A percentile compares a stretch with the other conserved stretches of the same genome.
Conservation (phyloP, 2,329 filamentous ascomycete genomes). For the Neopestalotiopsis sp. region DNA sequence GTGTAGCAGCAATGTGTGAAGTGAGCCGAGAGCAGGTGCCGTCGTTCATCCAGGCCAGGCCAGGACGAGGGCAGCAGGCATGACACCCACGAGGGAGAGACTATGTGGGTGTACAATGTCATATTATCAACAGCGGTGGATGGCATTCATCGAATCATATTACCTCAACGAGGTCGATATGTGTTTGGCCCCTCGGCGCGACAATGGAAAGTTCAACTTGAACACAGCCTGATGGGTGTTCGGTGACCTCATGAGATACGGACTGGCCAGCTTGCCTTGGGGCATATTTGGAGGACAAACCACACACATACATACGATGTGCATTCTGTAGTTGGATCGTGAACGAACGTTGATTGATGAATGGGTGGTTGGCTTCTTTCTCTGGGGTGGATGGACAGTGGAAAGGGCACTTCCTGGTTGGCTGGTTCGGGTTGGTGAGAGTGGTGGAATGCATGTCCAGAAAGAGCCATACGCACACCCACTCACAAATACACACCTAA, state of each 20-base stretch:
- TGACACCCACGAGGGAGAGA: not conserved
- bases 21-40: not conserved
- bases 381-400: not conserved
- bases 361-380: not conserved
- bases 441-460: slow-evolving; percentile 2
- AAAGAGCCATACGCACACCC: slow-evolving; percentile 6
- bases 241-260: not conserved
- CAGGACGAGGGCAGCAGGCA: not conserved
- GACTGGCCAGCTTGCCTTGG: not conserved
- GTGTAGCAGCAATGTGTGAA: not conserved
- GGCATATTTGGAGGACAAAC: not conserved
- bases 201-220: too few relatives aligned
- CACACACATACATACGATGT: not conserved
- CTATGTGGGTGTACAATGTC: not conserved
- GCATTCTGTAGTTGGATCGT: not conserved
- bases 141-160: too few relatives aligned
- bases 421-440: not conserved
- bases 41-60: not conserved
- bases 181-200: too few relatives aligned
- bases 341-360: not conserved
- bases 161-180: too few relatives aligned
- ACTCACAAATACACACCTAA: not conserved
- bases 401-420: not conserved
- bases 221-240: not conserved
- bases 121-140: too few relatives aligned